phyloP scores from a whole-genome alignment of 1,139 yeast genomes.

The Geotrichum bryndzae region DNA sequence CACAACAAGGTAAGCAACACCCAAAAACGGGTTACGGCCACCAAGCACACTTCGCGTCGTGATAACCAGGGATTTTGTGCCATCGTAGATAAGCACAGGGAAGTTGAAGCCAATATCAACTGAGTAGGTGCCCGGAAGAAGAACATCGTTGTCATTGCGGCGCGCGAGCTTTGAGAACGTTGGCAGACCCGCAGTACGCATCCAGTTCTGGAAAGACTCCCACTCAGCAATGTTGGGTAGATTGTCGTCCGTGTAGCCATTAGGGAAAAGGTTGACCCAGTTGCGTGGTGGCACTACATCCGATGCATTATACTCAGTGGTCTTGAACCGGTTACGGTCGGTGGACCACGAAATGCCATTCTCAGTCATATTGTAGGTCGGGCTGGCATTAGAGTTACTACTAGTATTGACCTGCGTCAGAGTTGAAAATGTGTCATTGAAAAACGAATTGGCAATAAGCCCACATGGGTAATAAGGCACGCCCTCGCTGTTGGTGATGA shows the following conservation, averaged over 20 bases:
- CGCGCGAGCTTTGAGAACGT: slow-evolving; percentile 71
- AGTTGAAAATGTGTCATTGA: slow-evolving; percentile 72
- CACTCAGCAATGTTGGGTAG: slow-evolving; percentile 73
- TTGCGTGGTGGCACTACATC: slow-evolving; percentile 94
- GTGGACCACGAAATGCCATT: slow-evolving; percentile 83
- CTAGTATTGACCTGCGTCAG: slow-evolving; percentile 45
- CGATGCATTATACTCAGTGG: slow-evolving; percentile 60
- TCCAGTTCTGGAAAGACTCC: slow-evolving; percentile 94
- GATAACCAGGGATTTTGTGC: slow-evolving; percentile 71
- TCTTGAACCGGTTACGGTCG: slow-evolving; percentile 71
- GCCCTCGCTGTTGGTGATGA: slow-evolving; percentile 50
- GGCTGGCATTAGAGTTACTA: slow-evolving; percentile 21
- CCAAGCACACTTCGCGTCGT: slow-evolving; percentile 89
- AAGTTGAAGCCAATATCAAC: slow-evolving; percentile 74
- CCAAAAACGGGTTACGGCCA: slow-evolving; percentile 82
- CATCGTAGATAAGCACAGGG: slow-evolving; percentile 79
- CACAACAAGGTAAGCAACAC: slow-evolving; percentile 83
- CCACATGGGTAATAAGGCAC: slow-evolving; percentile 84
- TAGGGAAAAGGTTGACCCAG: slow-evolving; percentile 76
- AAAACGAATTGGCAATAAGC: slow-evolving; percentile 83
- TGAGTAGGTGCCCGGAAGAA: slow-evolving; percentile 65
- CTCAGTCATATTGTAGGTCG: slow-evolving; percentile 56
- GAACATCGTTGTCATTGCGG: slow-evolving; percentile 65
- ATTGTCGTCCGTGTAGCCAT: slow-evolving; percentile 80
- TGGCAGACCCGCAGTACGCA: slow-evolving; percentile 89